Percentiles rank a stretch among this genome's conserved stretches.
phyloP scores from a whole-genome alignment of 495 filamentous ascomycete genomes.

The Cladorrhinum samala region DNA sequence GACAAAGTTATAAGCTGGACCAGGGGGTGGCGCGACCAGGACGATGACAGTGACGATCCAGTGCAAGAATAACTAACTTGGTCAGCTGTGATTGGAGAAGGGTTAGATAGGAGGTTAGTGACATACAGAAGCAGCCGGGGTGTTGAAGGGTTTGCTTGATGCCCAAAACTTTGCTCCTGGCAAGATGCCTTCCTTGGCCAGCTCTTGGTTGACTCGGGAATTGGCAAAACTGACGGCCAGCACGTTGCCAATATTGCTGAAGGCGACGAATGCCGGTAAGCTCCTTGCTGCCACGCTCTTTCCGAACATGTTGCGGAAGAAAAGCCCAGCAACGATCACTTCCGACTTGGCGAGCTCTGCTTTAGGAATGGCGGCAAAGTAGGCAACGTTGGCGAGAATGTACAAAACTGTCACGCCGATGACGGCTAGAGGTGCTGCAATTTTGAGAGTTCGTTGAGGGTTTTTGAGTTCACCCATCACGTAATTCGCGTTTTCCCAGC shows the following conservation, averaged over 20 bases:
- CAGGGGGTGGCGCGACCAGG: conserved; percentile 43
- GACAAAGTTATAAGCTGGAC: conserved; percentile 40
- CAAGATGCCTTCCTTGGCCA: conserved; percentile 60
- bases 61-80: conserved; percentile 40
- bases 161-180: conserved; percentile 52
- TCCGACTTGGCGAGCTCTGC: conserved; percentile 47
- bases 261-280: conserved; percentile 55
- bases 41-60: conserved; percentile 46
- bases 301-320: conserved; percentile 42
- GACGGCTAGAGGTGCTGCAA: conserved; percentile 56
- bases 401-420: conserved; percentile 53
- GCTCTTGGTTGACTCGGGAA: conserved; percentile 63
- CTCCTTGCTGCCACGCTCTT: conserved; percentile 34
- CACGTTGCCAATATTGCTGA: conserved; percentile 58
- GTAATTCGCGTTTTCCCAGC: conserved; percentile 44
- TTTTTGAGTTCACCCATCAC: conserved; percentile 57
- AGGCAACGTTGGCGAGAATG: conserved; percentile 60
- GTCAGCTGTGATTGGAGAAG: not conserved
- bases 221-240: conserved; percentile 42
- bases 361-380: conserved; percentile 43
- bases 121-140: conserved; percentile 41
- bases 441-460: conserved; percentile 53
- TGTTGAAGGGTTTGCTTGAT: conserved; percentile 24
- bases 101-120: too few species aligned
- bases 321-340: conserved; percentile 43